Evolutionary conservation across 1,284 basidiomycete genomes (phyloP).

Genomic region (Anthracocystis walkeri): DNA sequence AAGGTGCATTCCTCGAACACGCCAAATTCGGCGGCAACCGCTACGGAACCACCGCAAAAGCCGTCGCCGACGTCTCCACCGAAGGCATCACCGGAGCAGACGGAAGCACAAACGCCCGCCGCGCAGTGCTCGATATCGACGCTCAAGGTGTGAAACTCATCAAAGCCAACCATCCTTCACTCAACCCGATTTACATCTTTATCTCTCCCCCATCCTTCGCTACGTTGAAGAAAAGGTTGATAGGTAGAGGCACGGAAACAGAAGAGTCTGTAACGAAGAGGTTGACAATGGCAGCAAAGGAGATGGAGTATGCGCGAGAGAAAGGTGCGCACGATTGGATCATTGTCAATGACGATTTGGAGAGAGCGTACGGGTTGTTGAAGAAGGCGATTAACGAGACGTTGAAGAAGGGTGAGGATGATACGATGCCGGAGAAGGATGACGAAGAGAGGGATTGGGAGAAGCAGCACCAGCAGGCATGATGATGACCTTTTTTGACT

Average conservation of each 20-base stretch:
- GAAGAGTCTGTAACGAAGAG: constrained; percentile 80
- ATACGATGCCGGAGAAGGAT: constrained; percentile 54
- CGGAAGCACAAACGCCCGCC: constrained; percentile 71
- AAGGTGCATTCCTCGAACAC: constrained; percentile 75
- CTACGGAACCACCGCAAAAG: constrained; percentile 87
- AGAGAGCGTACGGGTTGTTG: constrained; percentile 79
- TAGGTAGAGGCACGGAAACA: constrained; percentile 86
- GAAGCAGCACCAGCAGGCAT: constrained; percentile 13
- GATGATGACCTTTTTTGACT: neutral
- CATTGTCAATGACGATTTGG: constrained; percentile 91
- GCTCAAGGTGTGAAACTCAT: constrained; percentile 79
- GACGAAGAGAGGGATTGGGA: constrained; percentile 49
- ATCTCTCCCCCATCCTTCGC: constrained; percentile 85
- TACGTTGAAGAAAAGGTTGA: constrained; percentile 74
- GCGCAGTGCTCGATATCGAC: constrained; percentile 97
- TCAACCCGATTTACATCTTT: constrained; percentile 92
- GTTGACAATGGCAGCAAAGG: constrained; percentile 82
- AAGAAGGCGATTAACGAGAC: constrained; percentile 46
- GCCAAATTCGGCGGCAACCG: constrained; percentile 88
- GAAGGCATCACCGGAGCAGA: constrained; percentile 37
- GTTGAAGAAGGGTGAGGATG: constrained; percentile 42
- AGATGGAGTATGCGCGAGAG: constrained; percentile 85
- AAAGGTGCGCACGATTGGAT: constrained; percentile 82
- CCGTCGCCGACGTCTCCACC: constrained; percentile 73
- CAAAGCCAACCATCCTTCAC: constrained; percentile 77